Evolutionary conservation across 495 filamentous ascomycete species (phyloP).

Genomic region (Tuber calosporum): DNA sequence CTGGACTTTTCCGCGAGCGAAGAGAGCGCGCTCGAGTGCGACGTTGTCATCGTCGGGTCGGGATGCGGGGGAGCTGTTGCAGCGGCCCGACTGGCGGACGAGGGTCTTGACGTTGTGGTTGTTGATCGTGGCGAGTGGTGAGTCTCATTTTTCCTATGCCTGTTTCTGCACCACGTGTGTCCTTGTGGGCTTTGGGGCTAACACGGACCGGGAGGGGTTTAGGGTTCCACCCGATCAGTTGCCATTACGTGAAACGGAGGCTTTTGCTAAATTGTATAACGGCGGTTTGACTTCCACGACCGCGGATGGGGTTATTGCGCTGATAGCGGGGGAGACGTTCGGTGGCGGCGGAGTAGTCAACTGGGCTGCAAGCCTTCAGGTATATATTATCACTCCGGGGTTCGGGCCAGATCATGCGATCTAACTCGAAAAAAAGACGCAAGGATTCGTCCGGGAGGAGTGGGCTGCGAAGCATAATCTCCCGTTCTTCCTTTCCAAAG

Average conservation of each 20-base stretch:
- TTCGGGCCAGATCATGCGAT: neutral
- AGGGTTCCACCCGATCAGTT: slow-evolving; percentile 55
- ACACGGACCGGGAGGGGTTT: neutral
- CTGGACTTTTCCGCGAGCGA: slow-evolving; percentile 46
- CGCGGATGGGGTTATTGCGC: slow-evolving; percentile 57
- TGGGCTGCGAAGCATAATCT: slow-evolving; percentile 65
- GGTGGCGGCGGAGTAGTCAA: slow-evolving; percentile 85
- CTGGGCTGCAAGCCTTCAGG: slow-evolving; percentile 75
- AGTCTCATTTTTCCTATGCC: neutral
- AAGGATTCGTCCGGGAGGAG: slow-evolving; percentile 70
- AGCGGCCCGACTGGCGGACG: slow-evolving; percentile 72
- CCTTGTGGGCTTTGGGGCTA: neutral
- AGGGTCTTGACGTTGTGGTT: slow-evolving; percentile 66
- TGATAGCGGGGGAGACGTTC: slow-evolving; percentile 68
- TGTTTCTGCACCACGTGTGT: neutral
- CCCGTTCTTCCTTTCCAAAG: slow-evolving; percentile 66
- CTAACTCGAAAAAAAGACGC: slow-evolving; percentile 45
- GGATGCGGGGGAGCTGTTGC: slow-evolving; percentile 80
- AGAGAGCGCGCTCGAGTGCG: slow-evolving; percentile 55
- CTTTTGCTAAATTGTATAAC: slow-evolving; percentile 57
- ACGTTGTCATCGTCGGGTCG: slow-evolving; percentile 78
- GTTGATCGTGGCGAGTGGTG: slow-evolving; percentile 74
- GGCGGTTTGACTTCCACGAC: slow-evolving; percentile 49
- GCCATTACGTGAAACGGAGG: slow-evolving; percentile 61
- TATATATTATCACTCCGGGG: neutral